Evolutionary conservation across 2,329 filamentous ascomycete genomes (phyloP), one percentile per base, ranked within the genome.

Genomic region (Colletotrichum destructivum): DNA sequence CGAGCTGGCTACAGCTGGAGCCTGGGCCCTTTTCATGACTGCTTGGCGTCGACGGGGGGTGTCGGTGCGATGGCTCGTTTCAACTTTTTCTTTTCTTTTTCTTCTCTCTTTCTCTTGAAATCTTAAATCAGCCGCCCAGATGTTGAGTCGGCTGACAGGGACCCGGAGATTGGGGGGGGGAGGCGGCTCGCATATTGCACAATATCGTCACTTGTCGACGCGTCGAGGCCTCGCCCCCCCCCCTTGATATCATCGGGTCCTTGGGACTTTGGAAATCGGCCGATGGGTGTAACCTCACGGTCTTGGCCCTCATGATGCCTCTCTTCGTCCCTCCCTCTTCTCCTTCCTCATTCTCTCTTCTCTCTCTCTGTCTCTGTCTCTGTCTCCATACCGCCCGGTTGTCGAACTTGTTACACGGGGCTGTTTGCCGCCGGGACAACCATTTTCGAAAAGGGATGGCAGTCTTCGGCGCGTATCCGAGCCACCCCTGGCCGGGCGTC

Each of bases 391-490:
- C 42, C 57, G 57, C 57, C 13, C 26, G 12, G 35, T 47, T 31
- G 23, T 49, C 42, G 44, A n/a, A n/a, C 44, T 9, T 31, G n/a
- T 42, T 59, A 44, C 40, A 16, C 4, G 6, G 12, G 9, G 3
- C 40, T 8, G 13, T 4, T n/a, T 62, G 31, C 46, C 60, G 60
- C 60, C 15, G 12, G 38, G 40, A 16, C 49, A 42, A 7, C 40
- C 52, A 23, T 31, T 46, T 42, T n/a, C 23, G 51, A 21, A 23
- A 49, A 11, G 31, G 44, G 13, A 47, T 57, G 7, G 35, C n/a
- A 21, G 47, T 40, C 16, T 16, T 70, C 67, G 67, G 62, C 49
- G 65, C 67, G 55, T 26, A 47, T 35, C 62, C 62, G 54, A 49
- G 31, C n/a, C 4, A 35, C 35, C 63, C 35, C 54, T 60, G 63